Conservation (phyloP, 2,329 filamentous ascomycete genomes). For the Cylindrodendrum hubeiense region DNA sequence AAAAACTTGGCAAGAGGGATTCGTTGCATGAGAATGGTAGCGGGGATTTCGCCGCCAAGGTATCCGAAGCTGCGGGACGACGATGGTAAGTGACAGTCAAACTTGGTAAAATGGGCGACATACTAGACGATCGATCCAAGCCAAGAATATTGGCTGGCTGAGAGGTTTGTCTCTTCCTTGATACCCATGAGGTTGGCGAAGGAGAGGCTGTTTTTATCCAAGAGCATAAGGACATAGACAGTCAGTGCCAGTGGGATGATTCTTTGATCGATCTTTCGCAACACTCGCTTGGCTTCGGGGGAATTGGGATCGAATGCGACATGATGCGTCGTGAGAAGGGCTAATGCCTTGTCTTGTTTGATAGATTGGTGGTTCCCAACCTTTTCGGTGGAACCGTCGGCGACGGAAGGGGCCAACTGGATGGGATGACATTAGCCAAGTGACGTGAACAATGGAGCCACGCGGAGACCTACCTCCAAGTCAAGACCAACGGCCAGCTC, state of each 20-base stretch:
- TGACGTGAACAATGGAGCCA: too few species aligned
- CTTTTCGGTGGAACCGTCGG: neutral
- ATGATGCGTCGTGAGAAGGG: conserved; percentile 8
- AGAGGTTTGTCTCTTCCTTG: conserved; percentile 11
- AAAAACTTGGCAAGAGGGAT: conserved; percentile 22
- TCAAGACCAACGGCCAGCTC: too few species aligned
- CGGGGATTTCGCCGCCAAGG: conserved; percentile 22
- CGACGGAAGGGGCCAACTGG: neutral
- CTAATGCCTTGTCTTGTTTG: conserved; percentile 20
- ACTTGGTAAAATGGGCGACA: neutral
- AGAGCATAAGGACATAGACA: conserved; percentile 16
- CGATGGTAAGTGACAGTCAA: neutral
- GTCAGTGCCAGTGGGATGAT: conserved; percentile 20
- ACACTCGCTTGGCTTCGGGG: conserved; percentile 11
- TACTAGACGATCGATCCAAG: conserved; percentile 27
- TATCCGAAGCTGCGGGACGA: conserved; percentile 21
- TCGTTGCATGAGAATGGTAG: conserved; percentile 17
- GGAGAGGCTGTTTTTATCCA: conserved; percentile 26
- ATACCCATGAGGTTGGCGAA: conserved; percentile 25
- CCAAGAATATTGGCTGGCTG: conserved; percentile 21
- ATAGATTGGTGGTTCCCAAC: neutral
- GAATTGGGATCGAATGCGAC: conserved; percentile 16
- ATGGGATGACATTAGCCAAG: too few species aligned
- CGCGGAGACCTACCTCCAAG: too few species aligned
- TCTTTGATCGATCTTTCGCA: conserved; percentile 21